Conservation (phyloP, 2,329 filamentous ascomycete genomes). For the Hymenoscyphus albidus region DNA sequence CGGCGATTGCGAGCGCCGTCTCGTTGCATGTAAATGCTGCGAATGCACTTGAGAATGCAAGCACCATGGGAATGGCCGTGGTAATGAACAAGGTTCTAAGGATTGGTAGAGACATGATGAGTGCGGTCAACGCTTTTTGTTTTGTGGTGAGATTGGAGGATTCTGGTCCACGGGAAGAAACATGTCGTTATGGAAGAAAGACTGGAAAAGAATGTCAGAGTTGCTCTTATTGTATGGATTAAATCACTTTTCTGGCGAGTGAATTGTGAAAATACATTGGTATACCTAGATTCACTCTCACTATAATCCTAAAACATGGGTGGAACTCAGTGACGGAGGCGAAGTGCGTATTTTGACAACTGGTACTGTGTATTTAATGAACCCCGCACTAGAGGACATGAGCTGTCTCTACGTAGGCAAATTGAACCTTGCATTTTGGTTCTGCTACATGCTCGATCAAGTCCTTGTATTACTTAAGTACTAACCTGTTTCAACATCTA, state of each 20-base stretch:
- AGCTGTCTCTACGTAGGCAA: background rate
- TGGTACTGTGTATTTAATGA: background rate
- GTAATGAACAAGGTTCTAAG: background rate
- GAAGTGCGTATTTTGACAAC: too few relatives aligned
- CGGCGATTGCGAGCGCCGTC: slow-evolving; percentile 14
- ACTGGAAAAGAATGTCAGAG: too few relatives aligned
- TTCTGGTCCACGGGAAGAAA: background rate
- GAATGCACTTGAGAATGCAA: background rate
- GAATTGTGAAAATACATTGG: too few relatives aligned
- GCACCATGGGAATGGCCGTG: background rate
- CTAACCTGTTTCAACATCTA: too few relatives aligned
- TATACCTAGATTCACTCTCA: too few relatives aligned
- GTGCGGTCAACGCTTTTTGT: background rate
- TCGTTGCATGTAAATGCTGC: slow-evolving; percentile 10
- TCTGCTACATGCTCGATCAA: too few relatives aligned
- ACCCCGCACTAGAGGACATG: background rate
- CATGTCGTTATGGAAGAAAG: background rate
- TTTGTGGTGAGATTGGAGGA: background rate
- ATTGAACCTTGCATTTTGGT: too few relatives aligned
- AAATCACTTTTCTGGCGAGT: too few relatives aligned
- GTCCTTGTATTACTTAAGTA: too few relatives aligned
- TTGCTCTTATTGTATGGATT: too few relatives aligned
- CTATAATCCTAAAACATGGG: too few relatives aligned
- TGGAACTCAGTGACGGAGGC: too few relatives aligned
- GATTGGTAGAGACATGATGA: background rate